Base-by-base conservation (phyloP, 2,329 filamentous ascomycete species). In the Bertia moriformis region DNA sequence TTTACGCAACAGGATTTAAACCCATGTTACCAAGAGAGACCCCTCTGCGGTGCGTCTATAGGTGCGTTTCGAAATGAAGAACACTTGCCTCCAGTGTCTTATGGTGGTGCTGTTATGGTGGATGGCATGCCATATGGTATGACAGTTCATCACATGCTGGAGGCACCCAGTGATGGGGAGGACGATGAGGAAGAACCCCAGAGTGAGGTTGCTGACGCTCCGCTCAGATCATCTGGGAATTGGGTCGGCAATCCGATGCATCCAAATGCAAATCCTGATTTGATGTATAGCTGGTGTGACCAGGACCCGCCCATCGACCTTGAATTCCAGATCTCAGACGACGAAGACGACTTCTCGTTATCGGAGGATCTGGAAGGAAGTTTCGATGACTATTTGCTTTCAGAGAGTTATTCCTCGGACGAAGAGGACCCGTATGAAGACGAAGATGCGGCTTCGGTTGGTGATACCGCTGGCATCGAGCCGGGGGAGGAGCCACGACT, bases 101-200 rank as follows among this genome's bases (percentile, higher is more conserved):
- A 93, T 47, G 89, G 89, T 12, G 89, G 89, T 5, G 69, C 94
- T 3, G 76, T 96, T 30, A 63, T 91, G 20, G 76, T 96, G 2
- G 87, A 96, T 51, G 77, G 83, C 40, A 78, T 82, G 54, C 75
- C 84, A 0, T 91, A 87, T 50, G 89, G 89, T 12, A 91, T 96
- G 84, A 95, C 86, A 17, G 89, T 96, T 0, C 89, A 96, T 51
- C 89, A 96, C 56, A 89, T 96, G 77, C 73, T 96, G 2, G 89
- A 95, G 32, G 32, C 32, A 35, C 32, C 32, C 7, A 35, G 32
- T 17, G 32, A 35, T 35, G 32, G 17, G 10, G 32, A 35, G 15
- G 32, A 18, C 7, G 32, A 10, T 7, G 32, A 35, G 32, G 10
- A 35, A 18, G 32, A 14, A 14, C 10, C 10, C 10, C 10, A 29